Conservation (phyloP, 1,139 yeast genomes). For the Ashbya aceris region DNA sequence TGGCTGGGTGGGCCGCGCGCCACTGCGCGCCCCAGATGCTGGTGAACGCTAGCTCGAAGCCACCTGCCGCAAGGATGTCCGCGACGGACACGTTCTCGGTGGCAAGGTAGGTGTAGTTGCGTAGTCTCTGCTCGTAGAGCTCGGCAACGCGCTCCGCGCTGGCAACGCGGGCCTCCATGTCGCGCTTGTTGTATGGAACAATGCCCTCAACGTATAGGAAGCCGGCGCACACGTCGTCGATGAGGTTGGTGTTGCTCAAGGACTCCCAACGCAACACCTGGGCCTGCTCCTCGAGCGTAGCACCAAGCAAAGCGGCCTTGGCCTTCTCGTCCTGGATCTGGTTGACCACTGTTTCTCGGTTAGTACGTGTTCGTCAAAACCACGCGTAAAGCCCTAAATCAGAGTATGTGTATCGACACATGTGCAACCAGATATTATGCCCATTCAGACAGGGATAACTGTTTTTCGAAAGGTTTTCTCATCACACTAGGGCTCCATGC, state of each 20-base stretch:
- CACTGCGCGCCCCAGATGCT: slow-evolving; percentile 65
- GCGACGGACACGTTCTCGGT: slow-evolving; percentile 86
- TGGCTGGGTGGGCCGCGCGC: slow-evolving; percentile 66
- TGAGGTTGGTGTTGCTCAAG: slow-evolving; percentile 55
- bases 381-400: slow-evolving; percentile 6
- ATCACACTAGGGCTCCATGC: slow-evolving; percentile 11
- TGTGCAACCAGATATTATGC: slow-evolving; percentile 14
- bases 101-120: slow-evolving; percentile 75
- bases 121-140: slow-evolving; percentile 55
- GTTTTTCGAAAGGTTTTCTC: slow-evolving; percentile 20
- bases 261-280: slow-evolving; percentile 66
- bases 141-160: slow-evolving; percentile 35
- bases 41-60: slow-evolving; percentile 48
- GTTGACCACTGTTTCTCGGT: slow-evolving; percentile 13
- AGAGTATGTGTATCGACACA: slow-evolving; percentile 21
- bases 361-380: slow-evolving; percentile 6
- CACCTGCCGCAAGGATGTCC: slow-evolving; percentile 60
- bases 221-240: slow-evolving; percentile 31
- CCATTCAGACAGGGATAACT: slow-evolving; percentile 29
- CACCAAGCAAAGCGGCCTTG: slow-evolving; percentile 40
- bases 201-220: slow-evolving; percentile 35
- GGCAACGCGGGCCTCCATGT: slow-evolving; percentile 46
- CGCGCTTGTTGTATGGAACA: slow-evolving; percentile 72
- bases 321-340: slow-evolving; percentile 21
- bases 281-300: slow-evolving; percentile 55